Conservation (phyloP, 2,329 filamentous ascomycete species). For the Coniochaeta sp. region DNA sequence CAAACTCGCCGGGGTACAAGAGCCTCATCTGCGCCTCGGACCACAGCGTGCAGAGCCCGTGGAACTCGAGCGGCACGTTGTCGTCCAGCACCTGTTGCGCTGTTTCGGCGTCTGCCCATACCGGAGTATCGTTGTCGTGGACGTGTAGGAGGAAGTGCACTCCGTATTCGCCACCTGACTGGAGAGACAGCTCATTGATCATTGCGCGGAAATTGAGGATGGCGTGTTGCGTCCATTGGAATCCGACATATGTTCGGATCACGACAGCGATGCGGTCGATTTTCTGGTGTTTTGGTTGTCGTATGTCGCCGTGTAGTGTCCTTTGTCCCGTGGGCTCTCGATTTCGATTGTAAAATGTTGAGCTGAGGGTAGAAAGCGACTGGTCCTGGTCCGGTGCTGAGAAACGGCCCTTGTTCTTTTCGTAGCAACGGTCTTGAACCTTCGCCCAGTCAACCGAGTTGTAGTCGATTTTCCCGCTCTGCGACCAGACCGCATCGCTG, state of each 20-base stretch:
- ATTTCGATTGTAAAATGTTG: slow-evolving; percentile 4
- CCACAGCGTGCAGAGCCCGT: slow-evolving; percentile 74
- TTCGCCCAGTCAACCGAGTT: slow-evolving; percentile 45
- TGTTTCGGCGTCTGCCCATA: slow-evolving; percentile 71
- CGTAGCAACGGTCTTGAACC: slow-evolving; percentile 45
- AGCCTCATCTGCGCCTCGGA: slow-evolving; percentile 77
- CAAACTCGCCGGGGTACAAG: slow-evolving; percentile 66
- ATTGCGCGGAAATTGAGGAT: slow-evolving; percentile 76
- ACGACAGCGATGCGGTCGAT: slow-evolving; percentile 64
- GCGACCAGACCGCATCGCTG: slow-evolving; percentile 50
- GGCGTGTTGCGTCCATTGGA: slow-evolving; percentile 69
- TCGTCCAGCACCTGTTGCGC: slow-evolving; percentile 64
- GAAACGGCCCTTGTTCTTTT: slow-evolving; percentile 58
- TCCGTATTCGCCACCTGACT: slow-evolving; percentile 73
- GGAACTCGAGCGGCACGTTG: slow-evolving; percentile 67
- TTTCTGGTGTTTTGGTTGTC: slow-evolving; percentile 22
- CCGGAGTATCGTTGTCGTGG: slow-evolving; percentile 68
- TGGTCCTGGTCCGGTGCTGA: slow-evolving; percentile 5
- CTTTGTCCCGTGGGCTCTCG: neutral
- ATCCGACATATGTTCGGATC: slow-evolving; percentile 73
- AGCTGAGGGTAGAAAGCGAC: neutral
- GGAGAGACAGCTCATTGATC: slow-evolving; percentile 68
- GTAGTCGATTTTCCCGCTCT: slow-evolving; percentile 50
- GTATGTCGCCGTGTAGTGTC: neutral
- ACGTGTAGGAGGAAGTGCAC: slow-evolving; percentile 82